Evolutionary conservation across 163 green algal species (phyloP), one percentile per base, ranked within the genome.

Genomic region (Scenedesmus sp.): DNA sequence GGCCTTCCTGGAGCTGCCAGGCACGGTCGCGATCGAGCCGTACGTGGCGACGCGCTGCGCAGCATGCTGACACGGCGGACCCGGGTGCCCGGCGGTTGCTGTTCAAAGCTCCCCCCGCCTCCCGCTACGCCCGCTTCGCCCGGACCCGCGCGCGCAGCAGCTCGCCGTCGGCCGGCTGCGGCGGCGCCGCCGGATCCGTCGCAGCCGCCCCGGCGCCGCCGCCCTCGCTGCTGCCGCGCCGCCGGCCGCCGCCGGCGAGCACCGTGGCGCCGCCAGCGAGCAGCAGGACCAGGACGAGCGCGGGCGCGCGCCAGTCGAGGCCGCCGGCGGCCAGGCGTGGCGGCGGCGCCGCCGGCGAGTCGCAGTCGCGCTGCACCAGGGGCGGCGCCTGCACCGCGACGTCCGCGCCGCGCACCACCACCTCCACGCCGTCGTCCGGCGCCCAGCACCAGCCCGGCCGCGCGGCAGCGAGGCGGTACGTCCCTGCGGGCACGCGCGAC

Each of bases 381-480:
- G 10, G 22, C 50, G 69, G n/a, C 28, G 69, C 69, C 54, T 48
- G 24, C 1, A n/a, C n/a, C n/a, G n/a, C n/a, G n/a, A 67, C 69
- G 56, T 77, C 69, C n/a, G 47, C 24, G 10, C 50, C 31, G 2
- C 64, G 33, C 4, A 76, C 33, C 2, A 39, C 18, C 50, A 67
- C 22, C 3, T 77, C n/a, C 6, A 56, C 54, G 24, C 51, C 69
- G 26, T 58, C 31, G 9, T 18, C 20, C 24, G 18, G 28, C 60
- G 29, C 13, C 69, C 69, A 77, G 69, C 69, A 77, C 69, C 69
- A 77, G 36, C 69, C 54, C 13, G 34, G 15, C 2, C 48, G 51
- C 11, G 10, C 3, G 14, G 69, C 69, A 50, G 26, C 24, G 7
- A 77, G 36, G 36, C 29, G 39, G 39, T 77, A 77, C 15, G 53